Percentiles rank a stretch among this genome's conserved stretches.
Evolutionary conservation across 176 grass and related monocot genomes (phyloP).

Genomic region (Oryza nivara): DNA sequence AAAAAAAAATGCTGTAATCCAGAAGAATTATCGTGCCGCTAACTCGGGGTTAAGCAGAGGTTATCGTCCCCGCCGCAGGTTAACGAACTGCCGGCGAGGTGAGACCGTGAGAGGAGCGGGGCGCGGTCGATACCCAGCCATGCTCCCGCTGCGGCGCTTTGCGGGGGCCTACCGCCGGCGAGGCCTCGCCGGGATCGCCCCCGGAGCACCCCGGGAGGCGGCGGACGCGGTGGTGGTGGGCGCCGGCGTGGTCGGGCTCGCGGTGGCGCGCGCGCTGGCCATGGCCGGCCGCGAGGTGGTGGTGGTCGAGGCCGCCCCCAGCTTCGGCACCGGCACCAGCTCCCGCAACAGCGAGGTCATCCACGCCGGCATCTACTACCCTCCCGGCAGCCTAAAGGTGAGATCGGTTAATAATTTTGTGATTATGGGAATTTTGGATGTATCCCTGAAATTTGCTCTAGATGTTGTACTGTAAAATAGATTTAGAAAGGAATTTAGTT

Average conservation of each 20-base stretch:
- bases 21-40: too few species aligned
- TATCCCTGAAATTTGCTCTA: background rate
- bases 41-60: too few species aligned
- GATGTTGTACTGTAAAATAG: background rate
- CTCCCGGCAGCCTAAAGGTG: constrained; percentile 79
- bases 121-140: background rate
- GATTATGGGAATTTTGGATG: background rate
- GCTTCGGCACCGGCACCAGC: constrained; percentile 89
- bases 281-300: constrained; percentile 80
- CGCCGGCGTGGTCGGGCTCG: constrained; percentile 80
- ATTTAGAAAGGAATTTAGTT: background rate
- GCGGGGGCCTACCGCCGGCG: constrained; percentile 33
- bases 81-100: too few species aligned
- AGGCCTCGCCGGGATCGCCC: constrained; percentile 23
- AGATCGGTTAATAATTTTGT: background rate
- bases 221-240: constrained; percentile 85
- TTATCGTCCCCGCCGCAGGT: too few species aligned
- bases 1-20: too few species aligned
- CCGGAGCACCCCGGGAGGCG: constrained; percentile 54
- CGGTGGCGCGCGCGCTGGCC: constrained; percentile 75
- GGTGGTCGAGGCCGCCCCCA: constrained; percentile 74
- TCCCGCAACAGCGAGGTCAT: constrained; percentile 98
- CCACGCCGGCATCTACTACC: constrained; percentile 92
- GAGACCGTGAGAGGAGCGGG: background rate
- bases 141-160: constrained; percentile 39